Evolutionary conservation across 306 rosid genomes (phyloP).

Genomic region (Dicorynia guianensis): DNA sequence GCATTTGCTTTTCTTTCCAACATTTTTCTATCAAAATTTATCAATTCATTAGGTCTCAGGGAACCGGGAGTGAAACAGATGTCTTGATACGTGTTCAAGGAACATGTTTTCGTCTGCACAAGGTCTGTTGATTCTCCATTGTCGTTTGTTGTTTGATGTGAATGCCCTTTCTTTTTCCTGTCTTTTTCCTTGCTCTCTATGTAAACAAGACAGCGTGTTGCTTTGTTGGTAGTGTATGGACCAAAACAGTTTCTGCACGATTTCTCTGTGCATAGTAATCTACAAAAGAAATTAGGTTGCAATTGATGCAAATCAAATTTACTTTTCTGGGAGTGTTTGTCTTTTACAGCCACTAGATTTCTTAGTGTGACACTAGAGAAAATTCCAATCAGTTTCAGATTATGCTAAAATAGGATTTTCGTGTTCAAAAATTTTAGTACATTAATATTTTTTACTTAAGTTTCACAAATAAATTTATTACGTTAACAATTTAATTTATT

Average conservation of each 20-base stretch:
- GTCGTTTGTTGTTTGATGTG: background rate
- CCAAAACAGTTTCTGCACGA: conserved; percentile 6
- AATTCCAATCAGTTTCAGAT: conserved; percentile 9
- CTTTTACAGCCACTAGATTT: conserved; percentile 20
- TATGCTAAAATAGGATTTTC: background rate
- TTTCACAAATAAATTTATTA: too few relatives aligned
- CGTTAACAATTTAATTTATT: too few relatives aligned
- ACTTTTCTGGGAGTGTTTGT: conserved; percentile 18
- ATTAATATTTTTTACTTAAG: too few relatives aligned
- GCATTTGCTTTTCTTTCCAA: background rate
- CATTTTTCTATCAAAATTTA: background rate
- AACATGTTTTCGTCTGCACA: conserved; percentile 79
- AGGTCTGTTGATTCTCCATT: conserved; percentile 53
- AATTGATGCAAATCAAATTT: conserved; percentile 8
- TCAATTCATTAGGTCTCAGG: conserved; percentile 54
- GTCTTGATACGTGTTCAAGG: conserved; percentile 66
- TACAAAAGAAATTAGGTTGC: background rate
- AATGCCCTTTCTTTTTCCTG: background rate
- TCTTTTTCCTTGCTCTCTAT: background rate
- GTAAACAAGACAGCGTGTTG: background rate
- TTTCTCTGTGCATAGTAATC: background rate
- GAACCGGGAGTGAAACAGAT: conserved; percentile 60
- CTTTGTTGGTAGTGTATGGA: background rate
- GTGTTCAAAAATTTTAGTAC: conserved; percentile 31
- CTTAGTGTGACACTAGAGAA: background rate